phyloP scores from a whole-genome alignment of 192 early-diverging fungal species.

The Gamsiella multidivaricata region DNA sequence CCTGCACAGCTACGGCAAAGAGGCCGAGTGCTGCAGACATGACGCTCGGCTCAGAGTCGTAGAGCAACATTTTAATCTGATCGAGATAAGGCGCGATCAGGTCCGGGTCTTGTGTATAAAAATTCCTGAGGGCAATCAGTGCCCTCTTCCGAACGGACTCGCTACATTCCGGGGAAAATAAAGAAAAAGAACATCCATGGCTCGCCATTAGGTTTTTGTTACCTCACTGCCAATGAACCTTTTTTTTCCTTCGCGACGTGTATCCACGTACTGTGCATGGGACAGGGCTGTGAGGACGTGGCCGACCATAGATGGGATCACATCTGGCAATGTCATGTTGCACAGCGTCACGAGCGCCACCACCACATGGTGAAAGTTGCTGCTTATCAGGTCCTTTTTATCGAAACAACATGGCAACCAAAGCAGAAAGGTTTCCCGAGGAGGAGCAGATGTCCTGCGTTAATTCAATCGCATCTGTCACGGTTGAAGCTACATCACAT shows the following conservation, averaged over 20 bases:
- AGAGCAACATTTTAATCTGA: constrained; percentile 53
- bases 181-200: no score
- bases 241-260: not conserved
- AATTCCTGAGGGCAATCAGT: constrained; percentile 53
- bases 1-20: constrained; percentile 43
- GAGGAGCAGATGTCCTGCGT: not conserved
- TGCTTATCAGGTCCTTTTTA: constrained; percentile 65
- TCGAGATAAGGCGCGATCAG: constrained; percentile 49
- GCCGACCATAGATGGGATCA: constrained; percentile 52
- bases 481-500: not conserved
- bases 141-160: constrained; percentile 65
- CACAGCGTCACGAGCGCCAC: constrained; percentile 62
- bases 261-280: constrained; percentile 58
- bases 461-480: no score
- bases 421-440: not conserved
- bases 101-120: constrained; percentile 51
- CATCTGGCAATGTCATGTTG: constrained; percentile 59
- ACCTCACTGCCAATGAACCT: no score
- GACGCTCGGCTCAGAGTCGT: constrained; percentile 59
- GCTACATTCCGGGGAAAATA: constrained; percentile 20
- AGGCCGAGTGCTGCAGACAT: constrained; percentile 58
- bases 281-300: constrained; percentile 51
- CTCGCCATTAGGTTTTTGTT: no score
- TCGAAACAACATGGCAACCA: not conserved
- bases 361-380: constrained; percentile 58